These are phyloP conservation scores for Gautieria morchelliformis DNA, from an alignment of 768 basidiomycete genomes.

Conservation along the genomic window DNA sequence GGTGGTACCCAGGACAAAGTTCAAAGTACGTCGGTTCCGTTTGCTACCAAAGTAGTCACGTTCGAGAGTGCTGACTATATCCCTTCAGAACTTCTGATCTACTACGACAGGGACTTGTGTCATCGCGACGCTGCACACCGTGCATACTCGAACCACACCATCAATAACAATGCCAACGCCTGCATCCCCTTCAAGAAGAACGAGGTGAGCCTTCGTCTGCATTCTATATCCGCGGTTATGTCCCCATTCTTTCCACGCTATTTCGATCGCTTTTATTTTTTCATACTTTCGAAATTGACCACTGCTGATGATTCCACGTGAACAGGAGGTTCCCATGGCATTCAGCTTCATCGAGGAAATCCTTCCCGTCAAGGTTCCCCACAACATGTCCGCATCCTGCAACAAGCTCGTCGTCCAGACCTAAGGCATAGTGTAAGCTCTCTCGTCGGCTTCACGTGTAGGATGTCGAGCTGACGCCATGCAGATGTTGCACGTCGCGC, in stretches of 20 bases:
- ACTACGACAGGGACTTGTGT: background rate
- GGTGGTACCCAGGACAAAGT: background rate
- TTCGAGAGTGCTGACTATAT: background rate
- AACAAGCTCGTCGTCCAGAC: background rate
- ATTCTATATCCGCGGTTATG: no score
- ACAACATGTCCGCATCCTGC: background rate
- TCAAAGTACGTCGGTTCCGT: background rate
- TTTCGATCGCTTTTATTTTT: background rate
- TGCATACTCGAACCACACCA: background rate
- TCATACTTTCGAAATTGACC: background rate
- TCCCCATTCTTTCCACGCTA: no score
- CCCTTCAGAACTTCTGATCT: background rate
- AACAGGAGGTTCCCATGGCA: background rate
- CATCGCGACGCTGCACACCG: background rate
- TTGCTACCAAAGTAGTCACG: background rate
- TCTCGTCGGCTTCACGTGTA: background rate
- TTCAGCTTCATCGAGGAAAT: background rate
- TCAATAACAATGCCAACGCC: background rate
- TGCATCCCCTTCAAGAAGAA: background rate
- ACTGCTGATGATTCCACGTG: background rate
- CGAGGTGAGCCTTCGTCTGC: background rate
- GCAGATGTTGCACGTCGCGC: no score
- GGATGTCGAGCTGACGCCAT: no score
- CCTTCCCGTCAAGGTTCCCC: background rate
- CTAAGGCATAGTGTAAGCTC: background rate